phyloP scores from a whole-genome alignment of 2,329 filamentous ascomycete species.

The Chaetomium globosum region DNA sequence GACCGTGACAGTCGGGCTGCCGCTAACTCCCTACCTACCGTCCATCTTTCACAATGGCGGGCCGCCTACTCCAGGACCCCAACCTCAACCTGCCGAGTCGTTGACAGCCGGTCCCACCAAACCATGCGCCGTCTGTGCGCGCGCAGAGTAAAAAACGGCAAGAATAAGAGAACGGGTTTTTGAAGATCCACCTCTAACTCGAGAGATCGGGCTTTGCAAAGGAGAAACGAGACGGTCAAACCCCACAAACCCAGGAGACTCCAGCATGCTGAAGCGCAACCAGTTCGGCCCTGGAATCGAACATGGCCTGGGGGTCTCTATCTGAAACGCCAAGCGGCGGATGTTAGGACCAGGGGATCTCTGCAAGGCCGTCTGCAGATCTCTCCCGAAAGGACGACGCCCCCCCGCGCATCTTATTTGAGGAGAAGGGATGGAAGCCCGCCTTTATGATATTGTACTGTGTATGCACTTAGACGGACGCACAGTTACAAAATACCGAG shows the following conservation, averaged over 20 bases:
- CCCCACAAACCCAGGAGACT: not conserved
- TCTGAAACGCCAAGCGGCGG: conserved; percentile 30
- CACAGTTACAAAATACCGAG: not conserved
- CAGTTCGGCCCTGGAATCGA: not conserved
- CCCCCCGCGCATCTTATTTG: not conserved
- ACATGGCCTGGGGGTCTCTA: conserved; percentile 11
- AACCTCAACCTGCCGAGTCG: not conserved
- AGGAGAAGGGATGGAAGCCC: not conserved
- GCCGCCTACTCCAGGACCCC: not conserved
- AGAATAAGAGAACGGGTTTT: not conserved
- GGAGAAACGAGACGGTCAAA: not conserved
- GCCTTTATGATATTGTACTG: not conserved
- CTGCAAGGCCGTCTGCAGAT: conserved; percentile 10
- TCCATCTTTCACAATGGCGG: not conserved
- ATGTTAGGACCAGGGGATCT: conserved; percentile 16
- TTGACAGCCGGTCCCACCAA: not conserved
- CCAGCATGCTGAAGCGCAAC: conserved; percentile 5
- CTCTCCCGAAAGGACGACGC: not conserved
- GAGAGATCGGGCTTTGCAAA: not conserved
- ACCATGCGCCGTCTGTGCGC: not conserved
- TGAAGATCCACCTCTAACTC: not conserved
- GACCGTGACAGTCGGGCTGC: not conserved
- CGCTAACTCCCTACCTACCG: too few relatives aligned
- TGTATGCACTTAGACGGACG: not conserved
- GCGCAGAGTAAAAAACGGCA: not conserved